Percentiles rank a stretch among this genome's conserved stretches.
These are phyloP conservation scores for Thuja plicata DNA, from an alignment of 83 land plant genomes.

Conservation along the genomic window DNA sequence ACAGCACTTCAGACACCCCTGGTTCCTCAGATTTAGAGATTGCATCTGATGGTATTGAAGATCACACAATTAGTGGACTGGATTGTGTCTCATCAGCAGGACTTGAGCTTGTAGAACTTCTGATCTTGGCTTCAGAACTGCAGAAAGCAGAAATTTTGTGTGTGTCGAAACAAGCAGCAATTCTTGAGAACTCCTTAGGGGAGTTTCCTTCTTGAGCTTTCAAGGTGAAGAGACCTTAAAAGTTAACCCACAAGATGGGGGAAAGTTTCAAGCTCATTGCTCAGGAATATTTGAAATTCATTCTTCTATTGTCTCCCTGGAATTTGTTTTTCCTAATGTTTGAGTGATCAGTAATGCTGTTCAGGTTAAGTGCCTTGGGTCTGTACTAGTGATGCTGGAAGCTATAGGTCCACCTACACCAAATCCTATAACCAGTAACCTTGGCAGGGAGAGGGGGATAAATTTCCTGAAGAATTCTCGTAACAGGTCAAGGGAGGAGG, in stretches of 20 bases:
- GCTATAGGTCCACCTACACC: background rate
- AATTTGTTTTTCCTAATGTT: background rate
- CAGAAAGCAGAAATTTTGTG: constrained; percentile 28
- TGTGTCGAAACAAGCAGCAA: background rate
- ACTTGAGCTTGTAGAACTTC: constrained; percentile 83
- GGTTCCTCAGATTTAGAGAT: constrained; percentile 18
- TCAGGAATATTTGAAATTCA: background rate
- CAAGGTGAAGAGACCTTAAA: background rate
- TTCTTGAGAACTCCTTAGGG: background rate
- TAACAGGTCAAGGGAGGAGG: background rate
- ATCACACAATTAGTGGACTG: constrained; percentile 28
- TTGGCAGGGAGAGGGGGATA: background rate
- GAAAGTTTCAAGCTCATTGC: background rate
- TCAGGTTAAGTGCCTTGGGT: background rate
- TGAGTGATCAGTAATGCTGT: background rate
- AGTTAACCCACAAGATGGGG: background rate
- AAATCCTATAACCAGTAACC: background rate
- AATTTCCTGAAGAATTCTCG: background rate
- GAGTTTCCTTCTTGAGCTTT: background rate
- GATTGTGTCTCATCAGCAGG: constrained; percentile 80
- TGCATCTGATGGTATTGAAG: constrained; percentile 12
- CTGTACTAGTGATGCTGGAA: background rate
- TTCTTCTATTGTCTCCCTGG: background rate
- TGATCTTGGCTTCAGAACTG: constrained; percentile 66
- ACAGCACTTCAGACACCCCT: constrained; percentile 12